Base-by-base conservation (phyloP, 2,329 filamentous ascomycete species). In the Fusarium lateritium region DNA sequence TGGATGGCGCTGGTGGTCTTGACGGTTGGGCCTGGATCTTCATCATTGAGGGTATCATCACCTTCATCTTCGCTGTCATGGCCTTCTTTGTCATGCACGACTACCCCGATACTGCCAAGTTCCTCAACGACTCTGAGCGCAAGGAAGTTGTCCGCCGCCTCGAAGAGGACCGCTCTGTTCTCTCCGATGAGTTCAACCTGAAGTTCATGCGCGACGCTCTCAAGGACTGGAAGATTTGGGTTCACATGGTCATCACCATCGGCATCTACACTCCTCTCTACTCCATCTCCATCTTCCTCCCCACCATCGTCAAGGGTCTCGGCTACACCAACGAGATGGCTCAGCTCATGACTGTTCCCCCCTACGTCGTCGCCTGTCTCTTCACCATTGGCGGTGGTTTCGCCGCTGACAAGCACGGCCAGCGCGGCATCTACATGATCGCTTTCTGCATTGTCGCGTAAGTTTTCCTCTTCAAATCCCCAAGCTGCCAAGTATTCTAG, bases 1-100 rank as follows among this genome's bases (percentile, higher is more conserved):
- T 91, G 84, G 72, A 82, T 2, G 85, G 85, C 4, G 70, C 80
- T 8, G 78, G 87, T 4, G 77, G 79, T 26, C 84, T 87, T 14
- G 76, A 79, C 50, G 91, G 91, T 2, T 95, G 92, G 92, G 83
- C 87, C 3, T 94, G 91, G 92, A 94, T 95, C 52, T 95, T 95
- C 76, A 91, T 94, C 61, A 80, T 93, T 5, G 90, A 92, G 76
- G 86, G 86, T 31, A 61, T 86, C 21, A 71, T 82, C 22, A 86
- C 84, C 7, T 76, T 87, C 6, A 3, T 83, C 33, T 79, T 86
- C 42, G 76, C 84, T 40, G 65, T 83, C 38, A 71, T 75, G 40
- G 83, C 82, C 39, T 84, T 83, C 71, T 86, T 83, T 75, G 79
- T 82, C 45, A 86, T 91, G 73, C 80, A 86, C 63, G 89, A 91